Percentiles rank a stretch among this genome's conserved stretches.
These are phyloP conservation scores for Wallacemonas sp. DNA, from an alignment of 208 protist genomes.

Conservation along the genomic window DNA sequence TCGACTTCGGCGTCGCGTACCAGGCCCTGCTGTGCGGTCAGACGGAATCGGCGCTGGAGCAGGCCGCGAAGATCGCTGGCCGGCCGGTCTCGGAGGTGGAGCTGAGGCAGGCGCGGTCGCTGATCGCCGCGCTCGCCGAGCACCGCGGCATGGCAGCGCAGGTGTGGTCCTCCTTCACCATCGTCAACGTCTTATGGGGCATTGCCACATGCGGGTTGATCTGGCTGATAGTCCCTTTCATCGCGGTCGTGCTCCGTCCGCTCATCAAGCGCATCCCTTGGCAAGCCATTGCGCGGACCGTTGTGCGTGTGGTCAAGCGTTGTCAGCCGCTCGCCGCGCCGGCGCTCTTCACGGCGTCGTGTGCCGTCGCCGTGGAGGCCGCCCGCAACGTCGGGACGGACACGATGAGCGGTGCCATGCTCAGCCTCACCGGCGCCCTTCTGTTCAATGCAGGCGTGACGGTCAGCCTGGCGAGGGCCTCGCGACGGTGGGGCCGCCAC, in stretches of 20 bases:
- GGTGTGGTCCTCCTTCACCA: neutral
- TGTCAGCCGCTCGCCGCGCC: neutral
- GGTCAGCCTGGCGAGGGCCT: neutral
- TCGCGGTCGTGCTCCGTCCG: neutral
- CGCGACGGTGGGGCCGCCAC: neutral
- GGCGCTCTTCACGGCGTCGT: neutral
- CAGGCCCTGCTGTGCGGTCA: neutral
- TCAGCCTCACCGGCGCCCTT: neutral
- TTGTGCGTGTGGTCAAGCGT: neutral
- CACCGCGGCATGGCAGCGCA: slow-evolving; percentile 1
- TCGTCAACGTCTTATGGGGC: slow-evolving; percentile 10
- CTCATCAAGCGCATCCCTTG: slow-evolving; percentile 1
- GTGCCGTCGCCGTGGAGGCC: neutral
- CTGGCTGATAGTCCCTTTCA: neutral
- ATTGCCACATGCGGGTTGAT: neutral
- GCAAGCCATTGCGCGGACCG: neutral
- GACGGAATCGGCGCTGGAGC: neutral
- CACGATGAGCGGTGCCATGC: slow-evolving; percentile 6
- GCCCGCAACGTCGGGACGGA: slow-evolving; percentile 4
- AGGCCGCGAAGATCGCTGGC: neutral
- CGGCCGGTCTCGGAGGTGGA: slow-evolving; percentile 1
- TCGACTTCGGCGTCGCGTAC: neutral
- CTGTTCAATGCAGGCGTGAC: neutral
- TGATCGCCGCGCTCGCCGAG: neutral
- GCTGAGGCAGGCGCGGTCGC: neutral